phyloP scores from a whole-genome alignment of 768 basidiomycete species.

The Gloeophyllum trabeum region DNA sequence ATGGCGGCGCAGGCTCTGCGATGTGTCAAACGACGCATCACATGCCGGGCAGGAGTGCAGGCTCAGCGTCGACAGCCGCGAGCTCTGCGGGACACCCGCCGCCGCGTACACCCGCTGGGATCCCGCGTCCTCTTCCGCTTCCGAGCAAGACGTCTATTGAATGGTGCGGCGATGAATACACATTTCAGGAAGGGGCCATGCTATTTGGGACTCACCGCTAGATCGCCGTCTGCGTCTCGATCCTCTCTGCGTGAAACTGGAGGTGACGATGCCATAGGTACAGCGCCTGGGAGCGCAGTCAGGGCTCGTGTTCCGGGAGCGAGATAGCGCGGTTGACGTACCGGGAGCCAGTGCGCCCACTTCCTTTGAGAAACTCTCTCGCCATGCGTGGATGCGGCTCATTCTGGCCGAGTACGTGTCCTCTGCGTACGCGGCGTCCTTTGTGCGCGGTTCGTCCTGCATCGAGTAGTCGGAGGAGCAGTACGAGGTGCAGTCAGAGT shows the following conservation, averaged over 20 bases:
- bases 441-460: slow-evolving; percentile 9
- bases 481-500: slow-evolving; percentile 47
- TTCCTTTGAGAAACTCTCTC: slow-evolving; percentile 42
- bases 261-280: not conserved
- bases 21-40: slow-evolving; percentile 52
- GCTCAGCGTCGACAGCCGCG: slow-evolving; percentile 16
- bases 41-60: slow-evolving; percentile 67
- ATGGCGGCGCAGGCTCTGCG: slow-evolving; percentile 50
- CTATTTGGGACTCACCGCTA: not conserved
- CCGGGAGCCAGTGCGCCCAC: slow-evolving; percentile 27
- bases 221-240: not conserved
- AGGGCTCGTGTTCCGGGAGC: slow-evolving; percentile 2
- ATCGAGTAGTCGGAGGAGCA: slow-evolving; percentile 50
- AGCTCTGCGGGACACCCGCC: slow-evolving; percentile 24
- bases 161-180: not conserved
- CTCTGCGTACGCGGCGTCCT: slow-evolving; percentile 17
- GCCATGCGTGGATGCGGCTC: slow-evolving; percentile 64
- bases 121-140: slow-evolving; percentile 3
- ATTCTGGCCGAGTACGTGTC: slow-evolving; percentile 46
- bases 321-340: slow-evolving; percentile 15
- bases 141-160: not conserved
- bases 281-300: slow-evolving; percentile 9
- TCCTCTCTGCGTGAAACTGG: not conserved
- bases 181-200: not conserved
- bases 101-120: slow-evolving; percentile 15